These are phyloP conservation scores for Inonotus obliquus DNA, from an alignment of 1,284 basidiomycete species.

Conservation along the genomic window DNA sequence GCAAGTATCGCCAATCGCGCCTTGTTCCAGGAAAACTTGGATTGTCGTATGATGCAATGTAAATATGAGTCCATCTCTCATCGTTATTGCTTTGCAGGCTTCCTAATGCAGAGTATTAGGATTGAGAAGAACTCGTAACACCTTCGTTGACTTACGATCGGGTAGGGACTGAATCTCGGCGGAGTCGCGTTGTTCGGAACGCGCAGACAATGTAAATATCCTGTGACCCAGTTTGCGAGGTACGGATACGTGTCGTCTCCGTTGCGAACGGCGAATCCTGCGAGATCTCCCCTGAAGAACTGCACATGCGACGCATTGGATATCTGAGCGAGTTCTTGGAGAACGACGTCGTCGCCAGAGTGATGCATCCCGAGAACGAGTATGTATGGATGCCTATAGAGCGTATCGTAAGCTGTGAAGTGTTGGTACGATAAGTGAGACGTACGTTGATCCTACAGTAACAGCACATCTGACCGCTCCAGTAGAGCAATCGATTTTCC, in stretches of 20 bases:
- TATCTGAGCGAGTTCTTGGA: not conserved
- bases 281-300: not conserved
- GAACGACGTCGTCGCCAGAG: not conserved
- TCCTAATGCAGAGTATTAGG: not conserved
- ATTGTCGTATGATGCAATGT: not conserved
- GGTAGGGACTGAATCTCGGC: not conserved
- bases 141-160: not conserved
- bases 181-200: not conserved
- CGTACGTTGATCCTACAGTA: constrained; percentile 4
- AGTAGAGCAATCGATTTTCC: not conserved
- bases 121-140: not conserved
- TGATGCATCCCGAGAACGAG: not conserved
- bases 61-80: not conserved
- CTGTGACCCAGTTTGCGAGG: not conserved
- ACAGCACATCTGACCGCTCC: not conserved
- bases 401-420: not conserved
- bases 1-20: not conserved
- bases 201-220: not conserved
- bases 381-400: not conserved
- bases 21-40: not conserved
- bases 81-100: not conserved
- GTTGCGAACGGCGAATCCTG: constrained; percentile 8
- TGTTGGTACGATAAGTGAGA: not conserved
- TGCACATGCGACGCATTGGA: constrained; percentile 3
- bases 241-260: constrained; percentile 10